Evolutionary conservation across 2,329 filamentous ascomycete species (phyloP).

Genomic region (Berkeleyomyces basicola): DNA sequence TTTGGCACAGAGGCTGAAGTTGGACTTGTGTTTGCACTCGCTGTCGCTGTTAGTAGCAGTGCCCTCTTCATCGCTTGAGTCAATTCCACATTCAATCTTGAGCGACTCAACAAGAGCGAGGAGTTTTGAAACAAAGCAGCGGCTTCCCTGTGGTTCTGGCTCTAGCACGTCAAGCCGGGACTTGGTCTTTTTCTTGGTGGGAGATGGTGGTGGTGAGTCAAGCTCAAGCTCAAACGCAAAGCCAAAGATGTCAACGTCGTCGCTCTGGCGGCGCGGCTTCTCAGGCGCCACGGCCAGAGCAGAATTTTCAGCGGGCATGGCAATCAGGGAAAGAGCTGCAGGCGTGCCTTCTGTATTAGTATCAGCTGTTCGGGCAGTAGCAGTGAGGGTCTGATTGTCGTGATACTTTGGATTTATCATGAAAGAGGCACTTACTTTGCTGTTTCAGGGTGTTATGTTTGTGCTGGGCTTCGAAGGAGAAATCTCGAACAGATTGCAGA

Average conservation of each 20-base stretch:
- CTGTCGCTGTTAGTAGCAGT: neutral
- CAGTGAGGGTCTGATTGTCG: neutral
- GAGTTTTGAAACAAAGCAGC: slow-evolving; percentile 1
- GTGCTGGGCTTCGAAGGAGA: no score
- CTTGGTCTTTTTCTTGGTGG: neutral
- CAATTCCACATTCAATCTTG: neutral
- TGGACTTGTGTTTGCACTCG: neutral
- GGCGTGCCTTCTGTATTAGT: neutral
- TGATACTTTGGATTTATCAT: no score
- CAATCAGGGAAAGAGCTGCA: neutral
- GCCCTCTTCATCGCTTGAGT: neutral
- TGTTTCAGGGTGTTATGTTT: no score
- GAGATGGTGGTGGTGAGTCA: neutral
- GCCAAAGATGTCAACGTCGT: no score
- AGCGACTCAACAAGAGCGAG: neutral
- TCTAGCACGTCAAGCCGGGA: neutral
- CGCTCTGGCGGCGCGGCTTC: neutral
- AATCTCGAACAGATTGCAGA: no score
- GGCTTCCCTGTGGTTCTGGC: neutral
- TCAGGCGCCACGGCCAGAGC: neutral
- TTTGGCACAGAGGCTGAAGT: neutral
- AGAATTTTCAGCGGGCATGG: neutral
- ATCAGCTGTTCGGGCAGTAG: neutral
- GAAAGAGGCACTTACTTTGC: no score
- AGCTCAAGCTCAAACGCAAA: neutral